Percentiles rank a stretch among this genome's conserved stretches.
Conservation (phyloP, 2,329 filamentous ascomycete genomes). For the Gremmenia infestans region DNA sequence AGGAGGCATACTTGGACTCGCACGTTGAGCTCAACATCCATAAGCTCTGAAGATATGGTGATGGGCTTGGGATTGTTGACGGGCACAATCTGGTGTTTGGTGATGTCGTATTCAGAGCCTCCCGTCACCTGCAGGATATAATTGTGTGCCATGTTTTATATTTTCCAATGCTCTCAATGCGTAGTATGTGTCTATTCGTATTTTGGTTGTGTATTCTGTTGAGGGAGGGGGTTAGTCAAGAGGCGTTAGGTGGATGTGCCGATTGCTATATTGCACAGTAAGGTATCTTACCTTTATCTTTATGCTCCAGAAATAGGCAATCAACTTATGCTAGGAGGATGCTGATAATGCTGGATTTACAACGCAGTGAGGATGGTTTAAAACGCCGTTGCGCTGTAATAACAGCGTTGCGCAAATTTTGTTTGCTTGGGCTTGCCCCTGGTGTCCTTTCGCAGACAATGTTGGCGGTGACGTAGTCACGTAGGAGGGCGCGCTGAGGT, state of each 20-base stretch:
- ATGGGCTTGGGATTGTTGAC: conserved; percentile 67
- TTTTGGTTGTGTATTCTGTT: not conserved
- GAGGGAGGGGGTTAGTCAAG: not conserved
- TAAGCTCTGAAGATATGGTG: conserved; percentile 56
- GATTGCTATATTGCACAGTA: too few species aligned
- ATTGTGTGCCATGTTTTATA: conserved; percentile 54
- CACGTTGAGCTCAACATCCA: conserved; percentile 66
- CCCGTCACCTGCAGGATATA: conserved; percentile 81
- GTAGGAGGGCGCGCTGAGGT: too few species aligned
- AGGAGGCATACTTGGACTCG: conserved; percentile 60
- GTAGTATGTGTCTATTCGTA: not conserved
- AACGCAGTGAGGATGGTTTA: too few species aligned
- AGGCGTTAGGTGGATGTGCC: not conserved
- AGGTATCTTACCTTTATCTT: too few species aligned
- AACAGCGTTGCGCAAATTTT: too few species aligned
- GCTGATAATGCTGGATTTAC: too few species aligned
- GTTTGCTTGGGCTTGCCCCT: too few species aligned
- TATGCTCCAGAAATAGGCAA: too few species aligned
- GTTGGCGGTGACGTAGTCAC: too few species aligned
- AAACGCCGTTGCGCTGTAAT: too few species aligned
- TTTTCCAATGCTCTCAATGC: not conserved
- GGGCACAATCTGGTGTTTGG: conserved; percentile 66
- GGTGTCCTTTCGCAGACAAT: too few species aligned
- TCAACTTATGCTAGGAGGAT: too few species aligned
- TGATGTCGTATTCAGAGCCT: conserved; percentile 67